Evolutionary conservation across 2,329 filamentous ascomycete genomes (phyloP).

Genomic region (Trichoderma sp.): DNA sequence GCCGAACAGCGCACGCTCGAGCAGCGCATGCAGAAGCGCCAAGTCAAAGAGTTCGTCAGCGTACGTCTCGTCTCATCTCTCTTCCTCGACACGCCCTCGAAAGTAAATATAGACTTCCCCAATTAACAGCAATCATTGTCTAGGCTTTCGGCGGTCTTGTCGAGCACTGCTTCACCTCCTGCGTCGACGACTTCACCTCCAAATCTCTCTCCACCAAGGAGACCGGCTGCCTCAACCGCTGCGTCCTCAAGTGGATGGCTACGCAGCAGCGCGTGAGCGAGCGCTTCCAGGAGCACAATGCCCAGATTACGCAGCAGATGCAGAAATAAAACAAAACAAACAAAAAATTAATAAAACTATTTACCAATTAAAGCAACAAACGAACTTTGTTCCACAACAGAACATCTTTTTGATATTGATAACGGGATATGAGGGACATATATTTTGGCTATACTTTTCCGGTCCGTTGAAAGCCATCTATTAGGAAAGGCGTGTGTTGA

Average conservation of each 20-base stretch:
- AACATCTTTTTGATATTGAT: background rate
- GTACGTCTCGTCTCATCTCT: conserved; percentile 59
- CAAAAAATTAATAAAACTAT: background rate
- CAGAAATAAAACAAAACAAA: conserved; percentile 39
- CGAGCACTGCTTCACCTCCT: conserved; percentile 92
- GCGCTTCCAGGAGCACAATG: conserved; percentile 76
- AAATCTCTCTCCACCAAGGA: conserved; percentile 89
- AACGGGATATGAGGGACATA: background rate
- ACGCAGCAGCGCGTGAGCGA: conserved; percentile 86
- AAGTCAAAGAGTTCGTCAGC: conserved; percentile 98
- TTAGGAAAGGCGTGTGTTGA: background rate
- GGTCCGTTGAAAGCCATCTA: background rate
- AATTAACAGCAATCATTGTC: background rate
- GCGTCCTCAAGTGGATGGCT: conserved; percentile 95
- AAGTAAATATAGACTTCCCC: background rate
- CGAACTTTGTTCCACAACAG: background rate
- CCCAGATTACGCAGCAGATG: conserved; percentile 58
- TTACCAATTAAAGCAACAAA: background rate
- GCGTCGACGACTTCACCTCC: conserved; percentile 97
- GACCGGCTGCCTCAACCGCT: conserved; percentile 88
- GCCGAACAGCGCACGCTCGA: conserved; percentile 91
- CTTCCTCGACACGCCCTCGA: background rate
- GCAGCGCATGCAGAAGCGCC: conserved; percentile 92
- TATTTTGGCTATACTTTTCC: background rate
- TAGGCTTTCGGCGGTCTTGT: conserved; percentile 52